Base-by-base conservation (phyloP, 176 grass and related monocot genomes). In the sorghum (Sorghum bicolor) region DNA sequence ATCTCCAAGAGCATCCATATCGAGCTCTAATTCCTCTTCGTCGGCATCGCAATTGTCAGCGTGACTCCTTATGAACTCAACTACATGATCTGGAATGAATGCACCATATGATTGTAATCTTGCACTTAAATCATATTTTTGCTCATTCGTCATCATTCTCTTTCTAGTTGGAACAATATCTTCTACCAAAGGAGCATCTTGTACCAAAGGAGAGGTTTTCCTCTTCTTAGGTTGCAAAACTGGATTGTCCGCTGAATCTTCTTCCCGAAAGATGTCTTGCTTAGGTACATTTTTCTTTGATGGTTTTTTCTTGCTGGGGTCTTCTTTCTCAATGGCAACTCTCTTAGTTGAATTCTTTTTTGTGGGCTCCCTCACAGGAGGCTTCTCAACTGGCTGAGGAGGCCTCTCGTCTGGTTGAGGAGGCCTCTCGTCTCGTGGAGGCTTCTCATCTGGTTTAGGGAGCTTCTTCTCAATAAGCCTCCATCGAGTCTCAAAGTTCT, bases 401-500 rank as follows among this genome's bases (percentile, higher is more conserved):
- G 20, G 32, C 53, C 24, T 52, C 72, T 53, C 84, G 2, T 82
- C 75, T 47, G 71, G 64, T 30, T 39, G 31, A 81, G 84, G 60
- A 44, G 20, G 32, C 53, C 14, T 57, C 50, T 58, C 29, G 2
- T 22, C 57, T 43, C 57, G 57, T 64, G 63, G 67, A 26, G 80
- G 76, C 47, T 82, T 79, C 16, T 88, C 85, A 10, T 88, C 75
- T 58, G 76, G 65, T 50, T 48, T 33, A 84, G 84, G 60, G 45
- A 93, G 48, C 86, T 99, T 99, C 84, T 94, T 99, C 73, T 96
- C 91, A 25, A 96, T 92, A 66, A 84, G 75, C 74, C 75, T 99
- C 97, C 97, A 99, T 88, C 93, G 85, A 70, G 88, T 75, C 85
- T 99, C 97, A 87, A 99, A 99, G 73, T 76, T 85, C n/a, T 89